Evolutionary conservation across 1,284 basidiomycete species (phyloP).

Genomic region (Trichosporon faecale): DNA sequence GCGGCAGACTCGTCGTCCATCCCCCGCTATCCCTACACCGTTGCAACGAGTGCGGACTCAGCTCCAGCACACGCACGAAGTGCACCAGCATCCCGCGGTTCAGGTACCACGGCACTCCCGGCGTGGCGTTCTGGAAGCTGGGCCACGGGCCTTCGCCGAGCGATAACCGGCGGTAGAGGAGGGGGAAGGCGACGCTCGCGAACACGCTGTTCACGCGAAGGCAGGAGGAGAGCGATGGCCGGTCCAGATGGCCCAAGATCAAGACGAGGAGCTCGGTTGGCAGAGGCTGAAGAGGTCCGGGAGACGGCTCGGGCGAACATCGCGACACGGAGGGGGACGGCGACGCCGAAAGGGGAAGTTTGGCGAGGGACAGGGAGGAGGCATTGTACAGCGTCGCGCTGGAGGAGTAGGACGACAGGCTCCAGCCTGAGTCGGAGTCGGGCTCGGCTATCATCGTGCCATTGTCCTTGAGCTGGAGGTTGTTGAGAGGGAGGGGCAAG

Average conservation of each 20-base stretch:
- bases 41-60: not conserved
- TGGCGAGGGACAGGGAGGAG: not conserved
- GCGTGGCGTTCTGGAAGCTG: not conserved
- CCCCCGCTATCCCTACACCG: not conserved
- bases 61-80: constrained; percentile 4
- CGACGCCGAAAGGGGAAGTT: not conserved
- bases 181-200: not conserved
- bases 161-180: not conserved
- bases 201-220: constrained; percentile 2
- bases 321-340: not conserved
- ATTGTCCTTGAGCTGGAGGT: not conserved
- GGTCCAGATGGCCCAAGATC: not conserved
- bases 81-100: constrained; percentile 5
- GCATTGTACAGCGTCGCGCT: constrained; percentile 8
- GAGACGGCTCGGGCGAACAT: not conserved
- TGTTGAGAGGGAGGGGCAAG: not conserved
- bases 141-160: not conserved
- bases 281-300: not conserved
- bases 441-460: not conserved
- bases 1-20: not conserved
- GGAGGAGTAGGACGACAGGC: not conserved
- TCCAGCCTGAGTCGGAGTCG: not conserved
- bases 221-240: not conserved
- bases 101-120: not conserved
- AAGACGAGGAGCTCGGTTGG: not conserved